phyloP scores from a whole-genome alignment of 169 alveolate species.

The Babesia divergens region DNA sequence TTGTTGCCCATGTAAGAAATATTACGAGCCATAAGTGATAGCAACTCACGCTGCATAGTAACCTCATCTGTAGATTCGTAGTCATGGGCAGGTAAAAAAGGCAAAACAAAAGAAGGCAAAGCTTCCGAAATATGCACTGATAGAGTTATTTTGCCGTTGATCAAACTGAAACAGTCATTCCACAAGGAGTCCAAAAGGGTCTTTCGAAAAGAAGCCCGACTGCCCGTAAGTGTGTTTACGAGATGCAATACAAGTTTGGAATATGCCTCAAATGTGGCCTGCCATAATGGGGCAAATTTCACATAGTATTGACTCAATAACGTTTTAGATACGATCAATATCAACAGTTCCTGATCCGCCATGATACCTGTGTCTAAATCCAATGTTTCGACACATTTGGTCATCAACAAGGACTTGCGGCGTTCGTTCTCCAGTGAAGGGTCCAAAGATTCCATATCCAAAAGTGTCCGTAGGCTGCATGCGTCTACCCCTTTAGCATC shows the following conservation, averaged over 20 bases:
- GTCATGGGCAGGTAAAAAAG: background rate
- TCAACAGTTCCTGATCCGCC: background rate
- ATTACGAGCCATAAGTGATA: conserved; percentile 2
- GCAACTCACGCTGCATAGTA: conserved; percentile 41
- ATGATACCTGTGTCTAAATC: background rate
- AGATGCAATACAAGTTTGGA: background rate
- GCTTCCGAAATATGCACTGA: background rate
- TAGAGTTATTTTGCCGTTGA: background rate
- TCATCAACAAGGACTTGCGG: conserved; percentile 25
- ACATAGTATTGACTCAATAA: conserved; percentile 44
- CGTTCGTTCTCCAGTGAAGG: conserved; percentile 36
- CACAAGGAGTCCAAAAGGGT: background rate
- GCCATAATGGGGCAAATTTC: conserved; percentile 56
- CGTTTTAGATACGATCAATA: background rate
- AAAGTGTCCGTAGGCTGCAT: background rate
- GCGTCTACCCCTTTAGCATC: background rate
- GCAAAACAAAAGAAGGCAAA: background rate
- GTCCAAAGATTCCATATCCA: conserved; percentile 37
- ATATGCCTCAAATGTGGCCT: conserved; percentile 21
- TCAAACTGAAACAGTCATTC: background rate
- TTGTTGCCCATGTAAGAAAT: conserved; percentile 16
- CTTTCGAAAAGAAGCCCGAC: background rate
- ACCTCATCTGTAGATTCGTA: conserved; percentile 22
- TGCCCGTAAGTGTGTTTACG: background rate
- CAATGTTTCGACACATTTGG: conserved; percentile 16